These are phyloP conservation scores for Verruconis gallopava DNA, from an alignment of 2,329 filamentous ascomycete species.

Conservation along the genomic window DNA sequence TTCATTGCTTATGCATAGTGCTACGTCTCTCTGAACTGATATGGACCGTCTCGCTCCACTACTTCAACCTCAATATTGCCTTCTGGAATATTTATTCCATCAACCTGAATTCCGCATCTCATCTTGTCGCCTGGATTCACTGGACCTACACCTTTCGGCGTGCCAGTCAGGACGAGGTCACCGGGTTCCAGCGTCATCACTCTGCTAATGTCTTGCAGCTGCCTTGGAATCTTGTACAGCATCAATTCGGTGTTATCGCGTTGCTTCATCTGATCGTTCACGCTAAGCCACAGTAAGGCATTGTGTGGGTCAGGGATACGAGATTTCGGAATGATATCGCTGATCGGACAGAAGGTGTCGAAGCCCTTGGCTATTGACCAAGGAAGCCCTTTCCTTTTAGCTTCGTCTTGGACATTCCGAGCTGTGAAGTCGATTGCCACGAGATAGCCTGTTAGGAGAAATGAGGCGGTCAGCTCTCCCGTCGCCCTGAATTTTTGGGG, in stretches of 20 bases:
- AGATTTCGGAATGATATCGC: slow-evolving; percentile 64
- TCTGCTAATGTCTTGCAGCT: slow-evolving; percentile 80
- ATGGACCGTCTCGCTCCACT: slow-evolving; percentile 63
- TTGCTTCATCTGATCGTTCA: slow-evolving; percentile 70
- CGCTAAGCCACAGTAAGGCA: slow-evolving; percentile 70
- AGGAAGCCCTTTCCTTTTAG: slow-evolving; percentile 90
- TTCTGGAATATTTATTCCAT: slow-evolving; percentile 73
- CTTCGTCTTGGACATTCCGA: slow-evolving; percentile 88
- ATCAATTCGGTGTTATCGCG: slow-evolving; percentile 84
- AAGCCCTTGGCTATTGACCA: slow-evolving; percentile 97
- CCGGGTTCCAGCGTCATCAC: slow-evolving; percentile 91
- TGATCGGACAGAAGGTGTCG: slow-evolving; percentile 90
- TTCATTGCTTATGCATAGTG: no score
- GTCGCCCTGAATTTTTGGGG: neutral
- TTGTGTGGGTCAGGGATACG: slow-evolving; percentile 78
- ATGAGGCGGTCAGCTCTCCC: neutral
- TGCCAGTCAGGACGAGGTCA: slow-evolving; percentile 91
- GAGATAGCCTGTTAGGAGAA: slow-evolving; percentile 55
- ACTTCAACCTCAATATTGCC: slow-evolving; percentile 73
- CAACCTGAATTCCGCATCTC: slow-evolving; percentile 66
- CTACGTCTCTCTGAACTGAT: slow-evolving; percentile 51
- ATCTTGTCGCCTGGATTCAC: slow-evolving; percentile 80
- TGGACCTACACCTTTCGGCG: slow-evolving; percentile 85
- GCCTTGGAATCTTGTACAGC: slow-evolving; percentile 79
- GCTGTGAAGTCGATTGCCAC: slow-evolving; percentile 96